Percentiles rank a stretch among this genome's conserved stretches.
These are phyloP conservation scores for Tricholoma terreum DNA, from an alignment of 768 basidiomycete genomes.

Conservation along the genomic window DNA sequence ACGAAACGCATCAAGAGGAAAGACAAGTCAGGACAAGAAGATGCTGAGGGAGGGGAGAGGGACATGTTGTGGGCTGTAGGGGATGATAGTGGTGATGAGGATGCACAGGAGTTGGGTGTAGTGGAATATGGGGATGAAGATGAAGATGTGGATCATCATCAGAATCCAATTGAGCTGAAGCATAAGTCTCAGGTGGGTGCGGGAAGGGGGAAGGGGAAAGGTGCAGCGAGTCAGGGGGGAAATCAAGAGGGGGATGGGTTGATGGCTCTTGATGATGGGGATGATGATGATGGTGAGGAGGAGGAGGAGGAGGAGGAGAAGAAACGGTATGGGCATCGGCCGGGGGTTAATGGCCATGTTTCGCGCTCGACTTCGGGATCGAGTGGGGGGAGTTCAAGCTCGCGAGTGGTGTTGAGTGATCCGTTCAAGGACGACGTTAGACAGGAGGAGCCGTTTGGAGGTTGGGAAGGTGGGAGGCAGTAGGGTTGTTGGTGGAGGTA, in stretches of 20 bases:
- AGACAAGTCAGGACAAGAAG: constrained; percentile 3
- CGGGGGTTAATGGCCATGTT: background rate
- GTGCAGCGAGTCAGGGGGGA: constrained; percentile 7
- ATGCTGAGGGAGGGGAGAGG: constrained; percentile 29
- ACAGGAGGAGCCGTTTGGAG: constrained; percentile 5
- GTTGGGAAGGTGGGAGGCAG: background rate
- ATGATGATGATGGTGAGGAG: constrained; percentile 28
- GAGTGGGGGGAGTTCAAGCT: background rate
- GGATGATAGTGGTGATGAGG: constrained; percentile 68
- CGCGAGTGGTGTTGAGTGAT: constrained; percentile 13
- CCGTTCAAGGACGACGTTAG: constrained; percentile 24
- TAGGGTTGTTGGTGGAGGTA: background rate
- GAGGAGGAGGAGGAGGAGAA: background rate
- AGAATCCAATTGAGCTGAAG: constrained; percentile 34
- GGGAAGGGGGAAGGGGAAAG: constrained; percentile 8
- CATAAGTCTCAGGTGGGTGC: constrained; percentile 10
- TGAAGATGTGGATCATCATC: constrained; percentile 42
- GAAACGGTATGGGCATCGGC: constrained; percentile 1
- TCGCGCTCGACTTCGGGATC: background rate
- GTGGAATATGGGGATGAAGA: constrained; percentile 41
- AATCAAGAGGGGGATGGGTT: constrained; percentile 44
- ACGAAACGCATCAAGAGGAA: constrained; percentile 18
- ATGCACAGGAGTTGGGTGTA: constrained; percentile 22
- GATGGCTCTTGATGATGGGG: constrained; percentile 34
- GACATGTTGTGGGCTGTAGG: constrained; percentile 70